Conservation (phyloP, 208 protist species). For the Acanthamoeba healyi region DNA sequence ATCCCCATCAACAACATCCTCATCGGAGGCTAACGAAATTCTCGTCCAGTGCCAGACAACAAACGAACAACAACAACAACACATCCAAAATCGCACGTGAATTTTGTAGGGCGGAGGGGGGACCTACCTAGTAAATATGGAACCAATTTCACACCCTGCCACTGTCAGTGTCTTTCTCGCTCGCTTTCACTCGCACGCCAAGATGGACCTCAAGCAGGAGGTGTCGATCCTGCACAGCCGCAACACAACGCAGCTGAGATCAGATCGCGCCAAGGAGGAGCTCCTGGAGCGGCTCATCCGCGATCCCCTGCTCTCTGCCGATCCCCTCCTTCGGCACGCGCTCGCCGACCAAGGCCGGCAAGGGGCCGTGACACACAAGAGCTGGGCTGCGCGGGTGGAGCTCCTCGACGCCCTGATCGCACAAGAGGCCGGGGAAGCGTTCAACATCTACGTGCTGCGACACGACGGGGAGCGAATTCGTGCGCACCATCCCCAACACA, state of each 20-base stretch:
- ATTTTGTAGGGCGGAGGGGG: background rate
- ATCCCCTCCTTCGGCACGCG: background rate
- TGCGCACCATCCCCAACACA: too few species aligned
- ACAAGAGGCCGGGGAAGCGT: background rate
- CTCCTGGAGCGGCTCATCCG: background rate
- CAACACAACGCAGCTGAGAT: background rate
- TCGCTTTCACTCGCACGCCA: background rate
- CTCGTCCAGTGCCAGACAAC: too few species aligned
- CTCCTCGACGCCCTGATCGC: constrained; percentile 17
- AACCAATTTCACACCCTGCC: background rate
- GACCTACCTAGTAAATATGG: constrained; percentile 1
- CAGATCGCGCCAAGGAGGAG: background rate
- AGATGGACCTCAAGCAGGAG: background rate
- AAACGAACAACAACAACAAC: background rate
- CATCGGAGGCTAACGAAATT: constrained; percentile 84
- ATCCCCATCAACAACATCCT: constrained; percentile 95
- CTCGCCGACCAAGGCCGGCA: background rate
- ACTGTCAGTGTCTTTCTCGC: too few species aligned
- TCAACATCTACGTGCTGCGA: background rate
- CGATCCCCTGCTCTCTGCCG: background rate
- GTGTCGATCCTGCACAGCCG: background rate
- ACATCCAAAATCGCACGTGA: background rate
- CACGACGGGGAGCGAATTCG: constrained; percentile 17
- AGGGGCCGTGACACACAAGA: too few species aligned
- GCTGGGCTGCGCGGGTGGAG: background rate